These are phyloP conservation scores for Quercus cerris DNA, from an alignment of 306 rosid genomes.

Conservation along the genomic window DNA sequence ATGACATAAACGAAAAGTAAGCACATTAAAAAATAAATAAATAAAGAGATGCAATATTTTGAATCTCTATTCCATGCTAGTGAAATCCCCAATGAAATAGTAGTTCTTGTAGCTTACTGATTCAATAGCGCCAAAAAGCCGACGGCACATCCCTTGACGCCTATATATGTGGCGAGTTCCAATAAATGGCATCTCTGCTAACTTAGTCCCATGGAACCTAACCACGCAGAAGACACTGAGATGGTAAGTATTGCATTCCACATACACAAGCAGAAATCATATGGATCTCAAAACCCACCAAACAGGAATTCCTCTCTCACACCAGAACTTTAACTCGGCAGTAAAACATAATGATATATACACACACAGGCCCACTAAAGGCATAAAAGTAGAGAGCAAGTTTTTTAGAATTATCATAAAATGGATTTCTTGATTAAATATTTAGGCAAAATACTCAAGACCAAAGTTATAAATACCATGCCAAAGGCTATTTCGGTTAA, in stretches of 20 bases:
- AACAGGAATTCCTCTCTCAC: background rate
- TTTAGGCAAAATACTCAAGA: no score
- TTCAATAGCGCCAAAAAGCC: slow-evolving; percentile 88
- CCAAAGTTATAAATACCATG: no score
- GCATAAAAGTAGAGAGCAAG: no score
- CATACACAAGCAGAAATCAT: background rate
- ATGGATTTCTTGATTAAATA: no score
- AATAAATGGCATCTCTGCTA: slow-evolving; percentile 97
- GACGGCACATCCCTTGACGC: slow-evolving; percentile 99
- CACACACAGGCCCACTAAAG: no score
- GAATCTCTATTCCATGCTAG: background rate
- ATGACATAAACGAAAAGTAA: slow-evolving; percentile 12
- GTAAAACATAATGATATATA: background rate
- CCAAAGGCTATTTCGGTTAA: no score
- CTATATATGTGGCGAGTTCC: slow-evolving; percentile 96
- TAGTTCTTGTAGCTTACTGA: slow-evolving; percentile 46
- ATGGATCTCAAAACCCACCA: background rate
- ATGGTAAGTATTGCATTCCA: slow-evolving; percentile 10
- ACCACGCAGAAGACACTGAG: slow-evolving; percentile 20
- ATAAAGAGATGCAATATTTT: slow-evolving; percentile 5
- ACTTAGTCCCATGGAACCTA: slow-evolving; percentile 95
- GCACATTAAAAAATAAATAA: background rate
- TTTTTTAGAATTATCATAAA: no score
- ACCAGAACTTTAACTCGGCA: background rate
- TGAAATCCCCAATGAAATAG: slow-evolving; percentile 20